Conservation (phyloP, 768 basidiomycete species). For the Mrakia blollopis region DNA sequence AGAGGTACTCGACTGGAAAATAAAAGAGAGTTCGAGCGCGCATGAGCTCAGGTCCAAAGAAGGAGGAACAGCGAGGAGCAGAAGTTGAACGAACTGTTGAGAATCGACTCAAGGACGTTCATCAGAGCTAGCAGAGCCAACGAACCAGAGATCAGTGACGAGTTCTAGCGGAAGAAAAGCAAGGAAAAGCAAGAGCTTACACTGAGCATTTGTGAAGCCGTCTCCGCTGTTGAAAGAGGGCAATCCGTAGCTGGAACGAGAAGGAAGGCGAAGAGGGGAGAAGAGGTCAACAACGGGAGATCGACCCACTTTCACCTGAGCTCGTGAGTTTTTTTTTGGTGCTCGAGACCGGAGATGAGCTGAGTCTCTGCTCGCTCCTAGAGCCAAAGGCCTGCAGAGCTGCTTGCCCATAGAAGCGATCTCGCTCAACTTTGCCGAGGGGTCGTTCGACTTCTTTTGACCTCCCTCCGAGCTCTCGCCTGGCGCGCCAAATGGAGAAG, state of each 20-base stretch:
- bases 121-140: conserved; percentile 57
- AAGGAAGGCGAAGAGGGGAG: conserved; percentile 27
- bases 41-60: neutral
- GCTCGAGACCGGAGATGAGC: too few species aligned
- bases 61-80: conserved; percentile 50
- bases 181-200: conserved; percentile 44
- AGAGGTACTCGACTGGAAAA: neutral
- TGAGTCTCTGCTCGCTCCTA: too few species aligned
- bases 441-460: neutral
- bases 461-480: neutral
- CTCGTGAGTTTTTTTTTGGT: neutral
- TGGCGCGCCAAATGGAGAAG: too few species aligned
- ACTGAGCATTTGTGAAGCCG: conserved; percentile 82
- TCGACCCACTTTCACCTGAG: too few species aligned
- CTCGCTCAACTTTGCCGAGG: neutral
- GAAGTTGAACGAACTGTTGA: conserved; percentile 50
- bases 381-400: too few species aligned
- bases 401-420: too few species aligned
- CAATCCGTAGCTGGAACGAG: conserved; percentile 68
- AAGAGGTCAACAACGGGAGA: too few species aligned
- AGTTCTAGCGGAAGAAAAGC: neutral
- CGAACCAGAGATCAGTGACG: neutral
- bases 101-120: conserved; percentile 70
- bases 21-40: neutral
- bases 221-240: conserved; percentile 59